Percentiles rank a stretch among this genome's conserved stretches.
phyloP scores from a whole-genome alignment of 2,329 filamentous ascomycete species.

The Ascochyta clinopodiicola region DNA sequence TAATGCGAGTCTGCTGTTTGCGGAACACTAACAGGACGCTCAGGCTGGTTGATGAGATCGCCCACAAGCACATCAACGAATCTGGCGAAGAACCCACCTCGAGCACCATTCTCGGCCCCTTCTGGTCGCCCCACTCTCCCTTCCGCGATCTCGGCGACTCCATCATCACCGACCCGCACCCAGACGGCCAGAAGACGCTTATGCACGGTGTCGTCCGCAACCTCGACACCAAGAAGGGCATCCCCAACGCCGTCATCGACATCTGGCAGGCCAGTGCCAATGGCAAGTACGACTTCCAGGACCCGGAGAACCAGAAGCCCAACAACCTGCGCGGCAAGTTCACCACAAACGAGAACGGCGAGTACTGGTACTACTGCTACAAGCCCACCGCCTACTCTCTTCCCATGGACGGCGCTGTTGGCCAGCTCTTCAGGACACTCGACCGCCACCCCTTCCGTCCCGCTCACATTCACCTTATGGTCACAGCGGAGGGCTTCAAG shows the following conservation, averaged over 20 bases:
- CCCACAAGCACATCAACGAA: slow-evolving; percentile 68
- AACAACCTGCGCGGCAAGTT: slow-evolving; percentile 83
- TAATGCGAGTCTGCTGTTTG: background rate
- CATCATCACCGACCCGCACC: slow-evolving; percentile 69
- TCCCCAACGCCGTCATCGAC: slow-evolving; percentile 73
- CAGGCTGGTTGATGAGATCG: slow-evolving; percentile 71
- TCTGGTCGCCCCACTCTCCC: slow-evolving; percentile 78
- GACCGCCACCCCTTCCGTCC: slow-evolving; percentile 67
- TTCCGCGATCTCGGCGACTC: slow-evolving; percentile 71
- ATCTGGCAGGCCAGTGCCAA: slow-evolving; percentile 81
- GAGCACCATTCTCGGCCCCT: slow-evolving; percentile 77
- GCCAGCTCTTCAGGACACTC: slow-evolving; percentile 59
- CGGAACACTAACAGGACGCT: background rate
- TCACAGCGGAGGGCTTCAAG: slow-evolving; percentile 62
- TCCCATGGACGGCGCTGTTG: slow-evolving; percentile 66
- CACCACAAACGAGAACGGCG: slow-evolving; percentile 71
- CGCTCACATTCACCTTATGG: slow-evolving; percentile 67
- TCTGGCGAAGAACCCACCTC: slow-evolving; percentile 71
- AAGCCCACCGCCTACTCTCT: slow-evolving; percentile 76
- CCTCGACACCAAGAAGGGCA: slow-evolving; percentile 69
- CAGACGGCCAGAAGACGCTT: slow-evolving; percentile 64
- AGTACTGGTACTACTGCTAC: slow-evolving; percentile 77
- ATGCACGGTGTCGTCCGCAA: slow-evolving; percentile 75
- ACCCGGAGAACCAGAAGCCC: slow-evolving; percentile 71
- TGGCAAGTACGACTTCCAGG: slow-evolving; percentile 78